These are phyloP conservation scores for Phaeosphaeria sp. DNA, from an alignment of 2,329 filamentous ascomycete species.

Conservation along the genomic window DNA sequence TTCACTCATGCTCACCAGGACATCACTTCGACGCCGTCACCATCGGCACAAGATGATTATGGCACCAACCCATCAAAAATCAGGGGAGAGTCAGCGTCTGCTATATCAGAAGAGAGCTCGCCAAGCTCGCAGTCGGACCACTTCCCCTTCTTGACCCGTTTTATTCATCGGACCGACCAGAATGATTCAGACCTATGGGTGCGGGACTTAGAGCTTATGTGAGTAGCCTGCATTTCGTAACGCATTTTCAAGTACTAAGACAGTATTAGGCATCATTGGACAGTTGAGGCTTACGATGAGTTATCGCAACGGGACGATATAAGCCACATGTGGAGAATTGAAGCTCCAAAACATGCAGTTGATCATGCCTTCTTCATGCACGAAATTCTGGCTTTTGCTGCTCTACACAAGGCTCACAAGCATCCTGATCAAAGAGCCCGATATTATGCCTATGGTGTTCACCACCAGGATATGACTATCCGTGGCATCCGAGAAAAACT, in stretches of 20 bases:
- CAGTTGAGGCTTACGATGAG: slow-evolving; percentile 28
- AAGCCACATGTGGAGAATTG: slow-evolving; percentile 41
- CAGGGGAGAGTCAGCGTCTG: slow-evolving; percentile 11
- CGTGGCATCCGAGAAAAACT: slow-evolving; percentile 36
- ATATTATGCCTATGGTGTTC: slow-evolving; percentile 44
- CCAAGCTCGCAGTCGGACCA: slow-evolving; percentile 37
- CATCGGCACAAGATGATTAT: slow-evolving; percentile 30
- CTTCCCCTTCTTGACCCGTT: slow-evolving; percentile 42
- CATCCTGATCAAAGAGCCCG: slow-evolving; percentile 28
- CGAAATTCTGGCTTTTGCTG: slow-evolving; percentile 51
- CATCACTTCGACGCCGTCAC: slow-evolving; percentile 18
- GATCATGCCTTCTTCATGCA: slow-evolving; percentile 49
- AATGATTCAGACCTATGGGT: slow-evolving; percentile 37
- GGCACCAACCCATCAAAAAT: slow-evolving; percentile 24
- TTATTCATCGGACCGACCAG: slow-evolving; percentile 30
- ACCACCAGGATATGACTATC: slow-evolving; percentile 49
- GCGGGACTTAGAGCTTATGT: slow-evolving; percentile 45
- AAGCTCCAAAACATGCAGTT: slow-evolving; percentile 45
- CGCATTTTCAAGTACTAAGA: not conserved
- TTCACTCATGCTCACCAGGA: slow-evolving; percentile 14
- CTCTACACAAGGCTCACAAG: slow-evolving; percentile 47
- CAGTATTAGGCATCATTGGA: not conserved
- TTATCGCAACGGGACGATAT: slow-evolving; percentile 36
- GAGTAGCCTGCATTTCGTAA: slow-evolving; percentile 7
- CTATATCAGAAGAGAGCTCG: slow-evolving; percentile 30